phyloP scores from a whole-genome alignment of 495 filamentous ascomycete species.

The Collariella sp. region DNA sequence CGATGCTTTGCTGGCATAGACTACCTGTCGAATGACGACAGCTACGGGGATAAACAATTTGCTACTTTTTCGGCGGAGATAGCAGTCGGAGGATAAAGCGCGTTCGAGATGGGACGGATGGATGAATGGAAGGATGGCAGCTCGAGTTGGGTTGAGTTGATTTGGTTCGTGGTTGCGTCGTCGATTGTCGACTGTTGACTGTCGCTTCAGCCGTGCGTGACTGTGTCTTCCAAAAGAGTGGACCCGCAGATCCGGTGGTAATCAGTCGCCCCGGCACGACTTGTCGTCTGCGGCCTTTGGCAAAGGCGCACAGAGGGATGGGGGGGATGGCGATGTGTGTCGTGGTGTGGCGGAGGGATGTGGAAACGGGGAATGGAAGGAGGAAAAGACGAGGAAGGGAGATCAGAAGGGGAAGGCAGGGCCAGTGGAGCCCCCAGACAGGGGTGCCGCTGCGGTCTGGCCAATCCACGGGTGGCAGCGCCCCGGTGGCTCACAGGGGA shows the following conservation, averaged over 20 bases:
- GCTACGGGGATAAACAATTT: slow-evolving; percentile 2
- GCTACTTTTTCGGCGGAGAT: neutral
- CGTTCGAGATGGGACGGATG: neutral
- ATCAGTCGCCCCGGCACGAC: slow-evolving; percentile 21
- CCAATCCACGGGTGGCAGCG: slow-evolving; percentile 9
- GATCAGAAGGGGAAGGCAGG: slow-evolving; percentile 17
- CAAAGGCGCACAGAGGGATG: slow-evolving; percentile 20
- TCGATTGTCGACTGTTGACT: too few relatives aligned
- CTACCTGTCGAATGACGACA: neutral
- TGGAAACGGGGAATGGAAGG: slow-evolving; percentile 14
- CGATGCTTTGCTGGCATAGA: slow-evolving; percentile 6
- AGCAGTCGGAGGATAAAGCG: neutral
- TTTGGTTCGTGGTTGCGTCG: too few relatives aligned
- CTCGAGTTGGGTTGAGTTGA: too few relatives aligned
- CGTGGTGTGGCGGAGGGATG: slow-evolving; percentile 19
- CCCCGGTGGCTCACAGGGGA: slow-evolving; percentile 4
- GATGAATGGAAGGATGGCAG: too few relatives aligned
- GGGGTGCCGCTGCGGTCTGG: slow-evolving; percentile 1
- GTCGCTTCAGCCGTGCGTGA: neutral
- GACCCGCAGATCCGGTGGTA: neutral
- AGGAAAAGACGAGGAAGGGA: slow-evolving; percentile 22
- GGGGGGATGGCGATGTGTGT: slow-evolving; percentile 22
- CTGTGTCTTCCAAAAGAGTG: neutral
- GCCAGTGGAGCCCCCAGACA: slow-evolving; percentile 12
- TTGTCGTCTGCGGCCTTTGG: slow-evolving; percentile 23